phyloP scores from a whole-genome alignment of 305 asterid species.

The Rubia peregrina region DNA sequence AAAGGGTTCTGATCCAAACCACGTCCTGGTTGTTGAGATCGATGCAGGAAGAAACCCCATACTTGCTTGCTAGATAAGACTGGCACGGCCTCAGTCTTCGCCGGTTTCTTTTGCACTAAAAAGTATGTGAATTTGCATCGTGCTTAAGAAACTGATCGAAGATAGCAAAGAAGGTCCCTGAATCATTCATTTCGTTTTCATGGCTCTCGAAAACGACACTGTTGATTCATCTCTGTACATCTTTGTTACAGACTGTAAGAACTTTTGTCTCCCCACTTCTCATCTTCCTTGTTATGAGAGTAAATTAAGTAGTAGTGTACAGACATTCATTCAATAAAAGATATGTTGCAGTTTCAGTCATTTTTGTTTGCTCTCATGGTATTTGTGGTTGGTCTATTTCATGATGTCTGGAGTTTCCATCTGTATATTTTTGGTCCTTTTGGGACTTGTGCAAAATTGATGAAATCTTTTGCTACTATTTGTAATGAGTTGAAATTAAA shows the following conservation, averaged over 20 bases:
- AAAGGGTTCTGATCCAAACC: constrained; percentile 67
- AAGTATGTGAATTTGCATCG: neutral
- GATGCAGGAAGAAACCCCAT: constrained; percentile 96
- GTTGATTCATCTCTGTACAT: constrained; percentile 4
- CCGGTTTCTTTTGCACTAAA: neutral
- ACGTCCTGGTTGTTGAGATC: constrained; percentile 59
- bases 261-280: neutral
- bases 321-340: neutral
- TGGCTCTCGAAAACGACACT: neutral
- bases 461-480: neutral
- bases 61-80: constrained; percentile 41
- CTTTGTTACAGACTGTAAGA: neutral
- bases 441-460: neutral
- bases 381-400: too few relatives aligned
- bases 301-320: too few relatives aligned
- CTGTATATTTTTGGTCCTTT: neutral
- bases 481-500: neutral
- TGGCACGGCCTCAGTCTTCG: neutral
- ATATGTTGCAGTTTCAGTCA: neutral
- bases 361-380: too few relatives aligned
- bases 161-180: neutral
- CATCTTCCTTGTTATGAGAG: neutral
- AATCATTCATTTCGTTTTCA: neutral
- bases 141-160: neutral
- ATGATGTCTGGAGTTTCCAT: too few relatives aligned